Evolutionary conservation across 1,284 basidiomycete species (phyloP).

Genomic region (Hypsizygus ulmarius): DNA sequence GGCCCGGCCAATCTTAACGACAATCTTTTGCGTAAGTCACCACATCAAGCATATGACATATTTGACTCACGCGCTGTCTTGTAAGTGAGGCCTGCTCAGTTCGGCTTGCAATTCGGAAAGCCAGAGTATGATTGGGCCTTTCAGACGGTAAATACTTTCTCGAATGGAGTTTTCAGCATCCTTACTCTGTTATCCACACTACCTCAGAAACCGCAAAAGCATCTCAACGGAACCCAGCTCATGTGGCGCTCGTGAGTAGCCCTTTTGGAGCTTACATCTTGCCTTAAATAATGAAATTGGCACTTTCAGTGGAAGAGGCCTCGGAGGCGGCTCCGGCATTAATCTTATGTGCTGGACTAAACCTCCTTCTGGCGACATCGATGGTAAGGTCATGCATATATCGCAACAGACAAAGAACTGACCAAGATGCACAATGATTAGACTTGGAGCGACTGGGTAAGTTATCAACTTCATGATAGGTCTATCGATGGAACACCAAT

Average conservation of each 20-base stretch:
- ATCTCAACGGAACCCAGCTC: constrained; percentile 4
- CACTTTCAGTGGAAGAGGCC: constrained; percentile 7
- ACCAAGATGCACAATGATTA: too few relatives aligned
- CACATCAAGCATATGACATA: constrained; percentile 9
- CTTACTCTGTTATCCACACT: not conserved
- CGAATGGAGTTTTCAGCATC: not conserved
- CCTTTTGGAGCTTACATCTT: not conserved
- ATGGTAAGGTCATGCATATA: constrained; percentile 16
- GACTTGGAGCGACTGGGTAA: too few relatives aligned
- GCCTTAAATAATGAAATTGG: constrained; percentile 1
- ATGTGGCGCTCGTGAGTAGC: constrained; percentile 18
- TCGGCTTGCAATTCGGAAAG: not conserved
- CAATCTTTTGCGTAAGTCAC: too few relatives aligned
- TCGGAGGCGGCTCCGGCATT: constrained; percentile 31
- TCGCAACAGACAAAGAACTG: constrained; percentile 17
- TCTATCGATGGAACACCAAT: constrained; percentile 16
- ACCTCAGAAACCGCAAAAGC: constrained; percentile 8
- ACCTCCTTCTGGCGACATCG: constrained; percentile 28
- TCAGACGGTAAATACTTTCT: constrained; percentile 3
- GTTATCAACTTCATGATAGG: too few relatives aligned
- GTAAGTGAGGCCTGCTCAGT: not conserved
- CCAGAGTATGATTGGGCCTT: constrained; percentile 16
- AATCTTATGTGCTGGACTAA: constrained; percentile 33
- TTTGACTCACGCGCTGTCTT: not conserved
- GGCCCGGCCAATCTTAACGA: too few relatives aligned